These are phyloP conservation scores for Lentinula edodes DNA, from an alignment of 768 basidiomycete genomes.

Conservation along the genomic window DNA sequence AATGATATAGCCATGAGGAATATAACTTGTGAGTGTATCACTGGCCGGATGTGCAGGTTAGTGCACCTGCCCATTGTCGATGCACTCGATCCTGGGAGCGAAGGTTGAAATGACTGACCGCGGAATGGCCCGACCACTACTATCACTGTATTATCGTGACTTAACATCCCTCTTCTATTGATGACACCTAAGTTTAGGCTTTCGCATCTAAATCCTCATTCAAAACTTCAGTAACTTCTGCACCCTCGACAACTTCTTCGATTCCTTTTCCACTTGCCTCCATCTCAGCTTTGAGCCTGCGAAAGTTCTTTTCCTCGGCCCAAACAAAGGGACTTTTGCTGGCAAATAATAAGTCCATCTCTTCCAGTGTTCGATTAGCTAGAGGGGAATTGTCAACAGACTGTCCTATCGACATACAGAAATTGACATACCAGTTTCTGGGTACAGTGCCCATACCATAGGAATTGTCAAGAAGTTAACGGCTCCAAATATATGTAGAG, in stretches of 20 bases:
- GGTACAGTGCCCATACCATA: constrained; percentile 39
- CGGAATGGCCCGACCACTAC: no score
- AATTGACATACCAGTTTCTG: constrained; percentile 24
- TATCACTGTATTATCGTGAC: no score
- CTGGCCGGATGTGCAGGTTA: no score
- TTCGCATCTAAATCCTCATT: neutral
- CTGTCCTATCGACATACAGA: neutral
- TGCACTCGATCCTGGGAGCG: no score
- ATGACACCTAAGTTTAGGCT: neutral
- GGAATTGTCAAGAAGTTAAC: constrained; percentile 38
- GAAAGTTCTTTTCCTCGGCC: constrained; percentile 36
- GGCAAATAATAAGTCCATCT: constrained; percentile 39
- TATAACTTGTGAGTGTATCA: no score
- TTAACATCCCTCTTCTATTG: no score
- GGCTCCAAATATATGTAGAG: constrained; percentile 37
- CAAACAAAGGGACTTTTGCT: constrained; percentile 40
- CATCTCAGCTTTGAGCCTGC: constrained; percentile 27
- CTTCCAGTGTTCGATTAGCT: constrained; percentile 38
- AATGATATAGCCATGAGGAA: no score
- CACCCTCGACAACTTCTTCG: constrained; percentile 11
- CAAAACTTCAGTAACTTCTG: neutral
- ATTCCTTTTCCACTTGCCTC: constrained; percentile 17
- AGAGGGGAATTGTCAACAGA: neutral
- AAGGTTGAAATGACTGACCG: no score
- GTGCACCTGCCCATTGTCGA: no score